Conservation (phyloP, 805 yeast species). For the Saccharomycopsis capsularis region DNA sequence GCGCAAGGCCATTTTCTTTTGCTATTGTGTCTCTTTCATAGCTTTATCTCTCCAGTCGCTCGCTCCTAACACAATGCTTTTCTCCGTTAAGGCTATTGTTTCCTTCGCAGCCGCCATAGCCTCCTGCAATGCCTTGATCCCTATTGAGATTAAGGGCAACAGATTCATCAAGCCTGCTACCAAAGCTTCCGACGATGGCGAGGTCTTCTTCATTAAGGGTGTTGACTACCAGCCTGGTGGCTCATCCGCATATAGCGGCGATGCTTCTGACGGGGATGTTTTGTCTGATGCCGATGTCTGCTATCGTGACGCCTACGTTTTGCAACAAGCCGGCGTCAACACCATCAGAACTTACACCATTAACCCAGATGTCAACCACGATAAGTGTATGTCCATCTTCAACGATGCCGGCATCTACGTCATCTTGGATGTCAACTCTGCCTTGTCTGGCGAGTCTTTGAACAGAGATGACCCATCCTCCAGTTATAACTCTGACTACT, state of each 20-base stretch:
- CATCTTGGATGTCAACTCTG: constrained; percentile 77
- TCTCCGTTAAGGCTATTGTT: neutral
- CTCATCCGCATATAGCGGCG: constrained; percentile 46
- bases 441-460: constrained; percentile 57
- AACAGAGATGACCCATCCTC: constrained; percentile 64
- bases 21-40: too few species aligned
- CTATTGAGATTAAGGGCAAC: constrained; percentile 47
- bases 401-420: constrained; percentile 90
- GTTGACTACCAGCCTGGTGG: constrained; percentile 95
- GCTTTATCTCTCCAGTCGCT: too few species aligned
- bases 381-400: constrained; percentile 83
- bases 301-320: constrained; percentile 69
- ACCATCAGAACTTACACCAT: constrained; percentile 78
- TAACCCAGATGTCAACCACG: constrained; percentile 81
- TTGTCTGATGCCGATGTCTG: constrained; percentile 64
- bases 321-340: constrained; percentile 78
- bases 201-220: constrained; percentile 75
- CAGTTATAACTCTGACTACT: constrained; percentile 62
- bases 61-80: too few species aligned
- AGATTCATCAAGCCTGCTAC: constrained; percentile 53
- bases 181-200: constrained; percentile 38
- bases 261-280: constrained; percentile 45
- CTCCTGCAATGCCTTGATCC: constrained; percentile 34
- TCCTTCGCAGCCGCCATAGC: neutral
- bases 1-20: too few species aligned